Evolutionary conservation across 2,329 filamentous ascomycete species (phyloP).

Genomic region (Cadophora malorum): DNA sequence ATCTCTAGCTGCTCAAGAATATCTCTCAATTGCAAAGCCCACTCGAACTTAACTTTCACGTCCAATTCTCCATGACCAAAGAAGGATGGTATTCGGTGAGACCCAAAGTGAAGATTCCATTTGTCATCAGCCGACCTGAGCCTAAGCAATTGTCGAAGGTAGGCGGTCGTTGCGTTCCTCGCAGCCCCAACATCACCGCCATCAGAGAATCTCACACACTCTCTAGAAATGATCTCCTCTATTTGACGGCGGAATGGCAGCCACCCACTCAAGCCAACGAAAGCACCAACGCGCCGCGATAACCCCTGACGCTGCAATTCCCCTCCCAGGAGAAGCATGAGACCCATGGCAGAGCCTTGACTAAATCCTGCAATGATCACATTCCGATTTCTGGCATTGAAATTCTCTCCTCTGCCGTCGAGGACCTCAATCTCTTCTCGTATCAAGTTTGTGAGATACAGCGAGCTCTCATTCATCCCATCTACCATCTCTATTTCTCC

Average conservation of each 20-base stretch:
- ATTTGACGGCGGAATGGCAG: slow-evolving; percentile 37
- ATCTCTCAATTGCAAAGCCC: slow-evolving; percentile 34
- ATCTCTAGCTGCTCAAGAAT: slow-evolving; percentile 12
- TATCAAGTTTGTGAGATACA: slow-evolving; percentile 28
- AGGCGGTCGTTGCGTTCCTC: background rate
- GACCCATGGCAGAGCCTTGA: slow-evolving; percentile 37
- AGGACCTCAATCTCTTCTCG: slow-evolving; percentile 11
- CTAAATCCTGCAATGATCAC: slow-evolving; percentile 37
- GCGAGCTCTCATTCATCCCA: slow-evolving; percentile 24
- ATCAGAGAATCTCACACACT: background rate
- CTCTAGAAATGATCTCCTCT: background rate
- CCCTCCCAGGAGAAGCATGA: slow-evolving; percentile 34
- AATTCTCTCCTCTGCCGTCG: background rate
- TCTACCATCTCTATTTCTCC: slow-evolving; percentile 23
- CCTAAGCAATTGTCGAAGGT: background rate
- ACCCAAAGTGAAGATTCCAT: background rate
- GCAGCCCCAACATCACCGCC: background rate
- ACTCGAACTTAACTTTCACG: slow-evolving; percentile 36
- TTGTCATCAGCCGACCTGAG: background rate
- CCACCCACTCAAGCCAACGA: slow-evolving; percentile 41
- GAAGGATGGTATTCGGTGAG: background rate
- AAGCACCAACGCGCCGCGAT: background rate
- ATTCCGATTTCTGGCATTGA: background rate
- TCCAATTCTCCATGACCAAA: slow-evolving; percentile 36
- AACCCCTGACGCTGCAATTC: slow-evolving; percentile 19